Base-by-base conservation (phyloP, 371 early-diverging fungal genomes). In the Dichotomocladium elegans region DNA sequence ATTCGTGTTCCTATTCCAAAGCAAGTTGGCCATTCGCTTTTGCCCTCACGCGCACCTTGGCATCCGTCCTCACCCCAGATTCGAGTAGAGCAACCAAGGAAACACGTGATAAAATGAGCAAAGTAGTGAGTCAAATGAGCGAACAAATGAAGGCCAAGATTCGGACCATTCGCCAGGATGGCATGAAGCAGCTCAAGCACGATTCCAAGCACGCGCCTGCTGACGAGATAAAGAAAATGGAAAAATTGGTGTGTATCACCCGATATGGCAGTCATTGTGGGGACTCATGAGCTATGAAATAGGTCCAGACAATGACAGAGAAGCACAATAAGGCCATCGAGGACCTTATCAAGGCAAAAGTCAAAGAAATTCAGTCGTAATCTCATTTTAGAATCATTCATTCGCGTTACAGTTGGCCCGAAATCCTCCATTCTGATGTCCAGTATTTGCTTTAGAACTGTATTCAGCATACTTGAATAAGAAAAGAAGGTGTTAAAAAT, bases 1-100 rank as follows among this genome's bases (percentile, higher is more conserved):
- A 66, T 95, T 47, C 73, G 82, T 40, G 91, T 94, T 0, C 93
- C 94, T 5, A 84, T 96, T 42, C 96, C 94, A 58, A 91, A 87
- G 89, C 86, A 83, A 69, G 72, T 51, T 45, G 6, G 17, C n/a
- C 17, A 34, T 22, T 46, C 26, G 28, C n/a, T n/a, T n/a, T n/a
- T n/a, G n/a, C n/a, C n/a, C n/a, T n/a, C n/a, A n/a, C n/a, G n/a
- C n/a, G n/a, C n/a, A n/a, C n/a, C n/a, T n/a, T n/a, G n/a, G n/a
- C n/a, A n/a, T n/a, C n/a, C n/a, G n/a, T n/a, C n/a, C n/a, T n/a
- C n/a, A n/a, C n/a, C n/a, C n/a, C n/a, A n/a, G 7, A 6, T 41
- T 45, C 19, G 26, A 21, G 2, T 51, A 91, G 85, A 43, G 72
- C 90, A 4, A 87, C 89, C n/a, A 85, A 89, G 52, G 91, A 91